Percentiles rank a stretch among this genome's conserved stretches.
Evolutionary conservation across 2,329 filamentous ascomycete genomes (phyloP).

Genomic region (Periconia digitata): DNA sequence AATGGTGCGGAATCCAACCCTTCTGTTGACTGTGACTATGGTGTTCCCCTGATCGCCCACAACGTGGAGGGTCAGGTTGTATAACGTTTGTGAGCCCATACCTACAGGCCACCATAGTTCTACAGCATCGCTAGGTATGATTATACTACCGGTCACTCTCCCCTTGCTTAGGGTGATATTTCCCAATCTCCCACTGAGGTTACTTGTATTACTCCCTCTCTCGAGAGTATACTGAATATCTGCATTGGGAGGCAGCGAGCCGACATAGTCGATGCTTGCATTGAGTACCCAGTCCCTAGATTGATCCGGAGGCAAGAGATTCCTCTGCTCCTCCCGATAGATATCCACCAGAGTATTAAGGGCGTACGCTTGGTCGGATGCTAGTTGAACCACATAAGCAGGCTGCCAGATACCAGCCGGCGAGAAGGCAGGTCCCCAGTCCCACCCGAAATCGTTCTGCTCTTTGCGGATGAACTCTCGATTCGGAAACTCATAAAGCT

Average conservation of each 20-base stretch:
- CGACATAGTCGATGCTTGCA: conserved; percentile 61
- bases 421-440: conserved; percentile 62
- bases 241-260: conserved; percentile 48
- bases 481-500: conserved; percentile 55
- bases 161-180: conserved; percentile 44
- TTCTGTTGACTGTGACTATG: conserved; percentile 53
- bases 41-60: conserved; percentile 38
- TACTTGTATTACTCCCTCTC: conserved; percentile 45
- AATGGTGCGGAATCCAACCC: conserved; percentile 64
- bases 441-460: conserved; percentile 65
- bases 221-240: conserved; percentile 52
- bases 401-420: conserved; percentile 65
- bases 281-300: conserved; percentile 61
- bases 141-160: conserved; percentile 53
- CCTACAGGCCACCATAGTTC: conserved; percentile 64
- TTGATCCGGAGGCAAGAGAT: conserved; percentile 61
- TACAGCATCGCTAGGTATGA: conserved; percentile 48
- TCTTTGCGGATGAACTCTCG: conserved; percentile 62
- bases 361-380: conserved; percentile 47
- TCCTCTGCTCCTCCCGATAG: conserved; percentile 60
- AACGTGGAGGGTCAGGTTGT: conserved; percentile 57
- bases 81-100: conserved; percentile 60
- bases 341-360: conserved; percentile 61
- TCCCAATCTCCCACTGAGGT: conserved; percentile 42
- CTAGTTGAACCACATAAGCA: conserved; percentile 58